Percentiles rank a stretch among this genome's conserved stretches.
These are phyloP conservation scores for Daldinia childiae DNA, from an alignment of 495 filamentous ascomycete species.

Conservation along the genomic window DNA sequence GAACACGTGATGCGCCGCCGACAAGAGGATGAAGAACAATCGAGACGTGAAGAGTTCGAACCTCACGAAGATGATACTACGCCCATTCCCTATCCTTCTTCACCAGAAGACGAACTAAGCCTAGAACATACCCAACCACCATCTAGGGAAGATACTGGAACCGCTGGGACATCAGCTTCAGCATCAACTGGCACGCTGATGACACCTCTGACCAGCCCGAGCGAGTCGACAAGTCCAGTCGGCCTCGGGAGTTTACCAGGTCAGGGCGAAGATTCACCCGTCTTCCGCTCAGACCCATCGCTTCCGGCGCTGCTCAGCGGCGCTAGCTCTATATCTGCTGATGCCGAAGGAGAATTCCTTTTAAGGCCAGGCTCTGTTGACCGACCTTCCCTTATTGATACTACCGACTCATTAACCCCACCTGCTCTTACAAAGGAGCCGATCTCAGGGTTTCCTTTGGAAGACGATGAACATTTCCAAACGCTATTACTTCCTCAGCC, in stretches of 20 bases:
- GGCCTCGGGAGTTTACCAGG: constrained; percentile 63
- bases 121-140: constrained; percentile 38
- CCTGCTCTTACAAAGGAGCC: constrained; percentile 59
- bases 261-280: constrained; percentile 64
- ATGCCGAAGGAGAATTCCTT: constrained; percentile 64
- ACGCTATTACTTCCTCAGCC: constrained; percentile 41
- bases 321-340: constrained; percentile 80
- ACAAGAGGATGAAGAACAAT: constrained; percentile 35
- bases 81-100: constrained; percentile 54
- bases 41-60: constrained; percentile 34
- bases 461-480: constrained; percentile 46
- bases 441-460: constrained; percentile 52
- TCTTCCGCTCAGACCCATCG: constrained; percentile 77
- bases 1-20: constrained; percentile 42
- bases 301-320: constrained; percentile 79
- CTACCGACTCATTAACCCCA: constrained; percentile 64
- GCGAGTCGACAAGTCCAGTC: constrained; percentile 64
- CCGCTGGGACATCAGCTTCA: constrained; percentile 57
- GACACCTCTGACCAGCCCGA: constrained; percentile 59
- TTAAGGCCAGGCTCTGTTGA: constrained; percentile 57
- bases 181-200: constrained; percentile 54
- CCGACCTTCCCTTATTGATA: constrained; percentile 53
- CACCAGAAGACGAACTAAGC: constrained; percentile 59
- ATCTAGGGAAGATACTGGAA: constrained; percentile 51
- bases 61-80: constrained; percentile 31